Conservation (phyloP, 345 rosid species). For the Hirschfeldia incana region DNA sequence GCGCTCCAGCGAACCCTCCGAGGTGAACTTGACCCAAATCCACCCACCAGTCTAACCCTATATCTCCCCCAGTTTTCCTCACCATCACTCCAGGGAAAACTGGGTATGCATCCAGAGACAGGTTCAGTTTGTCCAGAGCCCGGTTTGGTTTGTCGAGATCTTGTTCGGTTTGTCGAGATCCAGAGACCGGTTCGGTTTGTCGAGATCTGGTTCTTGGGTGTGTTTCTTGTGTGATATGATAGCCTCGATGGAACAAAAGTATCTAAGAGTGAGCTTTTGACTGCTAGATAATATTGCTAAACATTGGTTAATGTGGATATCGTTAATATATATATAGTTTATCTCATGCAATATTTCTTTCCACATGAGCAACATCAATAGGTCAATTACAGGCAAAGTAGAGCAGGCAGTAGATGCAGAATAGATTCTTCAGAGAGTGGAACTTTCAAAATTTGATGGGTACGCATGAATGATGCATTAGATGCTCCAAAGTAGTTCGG, state of each 20-base stretch:
- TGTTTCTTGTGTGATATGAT: background rate
- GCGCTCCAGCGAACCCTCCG: too few relatives aligned
- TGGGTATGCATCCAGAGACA: too few relatives aligned
- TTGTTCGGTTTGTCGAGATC: too few relatives aligned
- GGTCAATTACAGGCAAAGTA: background rate
- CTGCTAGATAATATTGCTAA: background rate
- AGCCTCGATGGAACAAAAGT: background rate
- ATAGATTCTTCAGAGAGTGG: background rate
- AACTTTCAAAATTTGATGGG: background rate
- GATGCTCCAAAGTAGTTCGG: background rate
- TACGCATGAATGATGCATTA: background rate
- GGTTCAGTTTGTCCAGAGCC: too few relatives aligned
- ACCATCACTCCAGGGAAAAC: too few relatives aligned
- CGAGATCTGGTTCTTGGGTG: background rate
- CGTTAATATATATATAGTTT: background rate
- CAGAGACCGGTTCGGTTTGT: too few relatives aligned
- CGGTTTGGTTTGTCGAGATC: too few relatives aligned
- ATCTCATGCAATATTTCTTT: background rate
- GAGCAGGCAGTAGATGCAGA: background rate
- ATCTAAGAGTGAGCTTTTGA: background rate
- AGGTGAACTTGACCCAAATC: too few relatives aligned
- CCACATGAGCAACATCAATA: background rate
- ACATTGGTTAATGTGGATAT: background rate
- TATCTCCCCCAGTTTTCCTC: too few relatives aligned
- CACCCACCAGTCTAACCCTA: too few relatives aligned